Conservation (phyloP, 352 stramenopile species). For the Phytophthora meadii region DNA sequence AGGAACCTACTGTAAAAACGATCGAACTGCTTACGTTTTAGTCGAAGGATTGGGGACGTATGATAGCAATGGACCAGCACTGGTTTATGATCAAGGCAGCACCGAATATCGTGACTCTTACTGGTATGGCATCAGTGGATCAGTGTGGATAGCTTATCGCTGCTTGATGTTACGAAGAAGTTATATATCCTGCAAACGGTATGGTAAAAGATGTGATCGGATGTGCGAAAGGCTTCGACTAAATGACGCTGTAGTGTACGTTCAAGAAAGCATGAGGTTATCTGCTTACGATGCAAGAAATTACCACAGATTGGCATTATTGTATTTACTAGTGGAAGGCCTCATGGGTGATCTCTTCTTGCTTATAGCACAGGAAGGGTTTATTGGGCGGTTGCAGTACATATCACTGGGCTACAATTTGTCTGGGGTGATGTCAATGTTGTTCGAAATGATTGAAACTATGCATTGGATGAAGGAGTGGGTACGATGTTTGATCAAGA, state of each 20-base stretch:
- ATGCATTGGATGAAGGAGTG: constrained; percentile 31
- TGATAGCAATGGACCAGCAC: constrained; percentile 33
- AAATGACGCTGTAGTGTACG: constrained; percentile 39
- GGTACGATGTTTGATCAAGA: constrained; percentile 25
- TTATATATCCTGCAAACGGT: constrained; percentile 38
- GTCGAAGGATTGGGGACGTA: constrained; percentile 32
- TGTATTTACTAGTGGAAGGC: constrained; percentile 43
- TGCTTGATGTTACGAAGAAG: constrained; percentile 35
- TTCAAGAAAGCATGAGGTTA: constrained; percentile 40
- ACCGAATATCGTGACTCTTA: constrained; percentile 31
- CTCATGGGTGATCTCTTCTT: constrained; percentile 46
- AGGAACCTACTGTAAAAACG: constrained; percentile 32
- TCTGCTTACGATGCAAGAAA: constrained; percentile 37
- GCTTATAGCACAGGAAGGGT: constrained; percentile 40
- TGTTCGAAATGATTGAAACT: constrained; percentile 45
- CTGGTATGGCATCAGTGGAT: constrained; percentile 35
- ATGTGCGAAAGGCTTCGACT: constrained; percentile 26
- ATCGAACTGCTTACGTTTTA: constrained; percentile 38
- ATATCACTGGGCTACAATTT: constrained; percentile 49
- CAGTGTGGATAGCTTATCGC: constrained; percentile 31
- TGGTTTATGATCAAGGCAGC: constrained; percentile 24
- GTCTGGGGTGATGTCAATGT: constrained; percentile 40
- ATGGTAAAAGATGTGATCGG: constrained; percentile 31
- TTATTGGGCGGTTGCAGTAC: constrained; percentile 35
- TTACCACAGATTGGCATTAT: constrained; percentile 27